phyloP scores from a whole-genome alignment of 495 filamentous ascomycete species.

The Bacidia rubella region DNA sequence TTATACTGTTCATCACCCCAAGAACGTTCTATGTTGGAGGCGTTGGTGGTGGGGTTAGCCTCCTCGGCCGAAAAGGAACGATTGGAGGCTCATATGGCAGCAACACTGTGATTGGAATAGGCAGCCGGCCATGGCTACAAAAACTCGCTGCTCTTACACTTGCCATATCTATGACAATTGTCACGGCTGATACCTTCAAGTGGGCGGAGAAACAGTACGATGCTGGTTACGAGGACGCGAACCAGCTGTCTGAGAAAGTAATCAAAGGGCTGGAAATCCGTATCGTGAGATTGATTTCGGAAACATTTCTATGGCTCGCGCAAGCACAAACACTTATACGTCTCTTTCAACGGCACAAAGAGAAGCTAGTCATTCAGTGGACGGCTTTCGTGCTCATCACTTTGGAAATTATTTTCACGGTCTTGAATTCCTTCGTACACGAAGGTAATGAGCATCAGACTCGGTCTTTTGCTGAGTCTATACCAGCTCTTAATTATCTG shows the following conservation, averaged over 20 bases:
- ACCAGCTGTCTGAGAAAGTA: slow-evolving; percentile 55
- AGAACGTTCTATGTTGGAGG: slow-evolving; percentile 81
- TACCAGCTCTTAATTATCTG: slow-evolving; percentile 85
- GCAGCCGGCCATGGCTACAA: slow-evolving; percentile 87
- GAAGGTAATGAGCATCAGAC: slow-evolving; percentile 46
- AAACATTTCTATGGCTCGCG: slow-evolving; percentile 91
- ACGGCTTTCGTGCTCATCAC: slow-evolving; percentile 85
- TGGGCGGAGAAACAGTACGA: slow-evolving; percentile 71
- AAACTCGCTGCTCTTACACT: slow-evolving; percentile 86
- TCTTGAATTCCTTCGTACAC: slow-evolving; percentile 72
- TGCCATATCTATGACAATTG: slow-evolving; percentile 83
- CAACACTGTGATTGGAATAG: slow-evolving; percentile 68
- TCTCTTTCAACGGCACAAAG: slow-evolving; percentile 87
- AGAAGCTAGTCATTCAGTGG: slow-evolving; percentile 98
- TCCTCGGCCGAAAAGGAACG: slow-evolving; percentile 71
- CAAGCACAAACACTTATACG: slow-evolving; percentile 94
- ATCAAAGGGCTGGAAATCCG: slow-evolving; percentile 72
- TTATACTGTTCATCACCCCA: slow-evolving; percentile 86
- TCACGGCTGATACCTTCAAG: slow-evolving; percentile 75
- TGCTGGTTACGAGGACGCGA: slow-evolving; percentile 57
- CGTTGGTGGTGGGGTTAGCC: slow-evolving; percentile 47
- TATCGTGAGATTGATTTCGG: slow-evolving; percentile 78
- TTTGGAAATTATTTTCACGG: slow-evolving; percentile 77
- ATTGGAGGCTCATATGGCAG: slow-evolving; percentile 61
- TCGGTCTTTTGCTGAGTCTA: slow-evolving; percentile 66